These are phyloP conservation scores for Bacterosira constricta DNA, from an alignment of 108 stramenopile genomes.

Conservation along the genomic window DNA sequence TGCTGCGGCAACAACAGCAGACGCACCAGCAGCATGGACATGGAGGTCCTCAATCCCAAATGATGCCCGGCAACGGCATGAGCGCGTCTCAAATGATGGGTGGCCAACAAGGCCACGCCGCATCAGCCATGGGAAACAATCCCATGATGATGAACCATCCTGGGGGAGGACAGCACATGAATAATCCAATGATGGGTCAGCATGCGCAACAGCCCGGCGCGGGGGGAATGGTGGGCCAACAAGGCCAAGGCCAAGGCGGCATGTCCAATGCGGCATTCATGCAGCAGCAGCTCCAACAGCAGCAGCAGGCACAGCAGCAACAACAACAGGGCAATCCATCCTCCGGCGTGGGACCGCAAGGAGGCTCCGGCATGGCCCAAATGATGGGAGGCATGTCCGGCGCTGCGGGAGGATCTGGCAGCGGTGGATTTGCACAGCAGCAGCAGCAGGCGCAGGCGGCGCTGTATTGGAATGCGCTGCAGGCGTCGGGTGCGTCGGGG, in stretches of 20 bases:
- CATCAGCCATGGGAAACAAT: not conserved
- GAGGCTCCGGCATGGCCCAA: too few relatives aligned
- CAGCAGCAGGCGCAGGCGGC: not conserved
- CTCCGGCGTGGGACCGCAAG: too few relatives aligned
- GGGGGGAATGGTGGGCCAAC: not conserved
- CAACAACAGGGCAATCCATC: not conserved
- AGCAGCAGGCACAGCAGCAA: not conserved
- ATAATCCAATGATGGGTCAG: not conserved
- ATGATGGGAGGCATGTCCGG: not conserved
- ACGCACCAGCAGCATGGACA: not conserved
- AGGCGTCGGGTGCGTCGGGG: not conserved
- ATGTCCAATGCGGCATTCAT: not conserved
- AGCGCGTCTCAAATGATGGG: not conserved
- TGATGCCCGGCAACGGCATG: not conserved
- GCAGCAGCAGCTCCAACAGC: conserved; percentile 1
- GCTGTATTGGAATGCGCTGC: conserved; percentile 9
- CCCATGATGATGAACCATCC: conserved; percentile 7
- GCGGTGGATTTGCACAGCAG: not conserved
- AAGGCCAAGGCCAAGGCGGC: not conserved
- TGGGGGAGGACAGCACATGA: not conserved
- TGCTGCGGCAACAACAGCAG: conserved; percentile 6
- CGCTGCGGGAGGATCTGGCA: not conserved
- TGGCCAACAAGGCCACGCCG: not conserved
- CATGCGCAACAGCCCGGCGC: not conserved
- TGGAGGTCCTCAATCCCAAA: conserved; percentile 5